Base-by-base conservation (phyloP, 2,329 filamentous ascomycete genomes). In the Phialophora expanda region DNA sequence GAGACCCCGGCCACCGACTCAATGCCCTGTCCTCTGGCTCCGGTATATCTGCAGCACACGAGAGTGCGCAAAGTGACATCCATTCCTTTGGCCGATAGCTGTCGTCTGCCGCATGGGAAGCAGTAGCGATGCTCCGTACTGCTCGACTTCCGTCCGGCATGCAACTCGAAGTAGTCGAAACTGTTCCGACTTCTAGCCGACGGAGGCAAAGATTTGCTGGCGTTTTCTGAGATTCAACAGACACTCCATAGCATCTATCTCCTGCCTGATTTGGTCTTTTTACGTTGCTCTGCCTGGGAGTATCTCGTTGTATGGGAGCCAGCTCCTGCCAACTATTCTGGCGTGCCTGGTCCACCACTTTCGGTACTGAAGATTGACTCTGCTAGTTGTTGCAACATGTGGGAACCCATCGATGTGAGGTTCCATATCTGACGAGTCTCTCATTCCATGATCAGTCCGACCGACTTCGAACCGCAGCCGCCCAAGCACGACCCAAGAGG, bases 231-330 rank as follows among this genome's bases (percentile, higher is more conserved):
- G 62, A 69, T 66, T 66, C 62, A 69, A 60, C 62, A 71, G 69
- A 71, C 65, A 70, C 69, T 70, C 58, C 62, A 66, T 64, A 69
- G 68, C 69, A 70, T 69, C 67, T 71, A 71, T 70, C 66, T 70
- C 67, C 69, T 70, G 69, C 65, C 68, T 70, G 68, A 64, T 44
- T 66, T 62, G 65, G 30, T 34, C 51, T 51, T 66, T 66, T 68
- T 70, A 68, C 65, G 69, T 65, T 71, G 69, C 77, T 79, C 64
- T 82, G 82, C 74, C 85, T 88, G 88, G 86, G 82, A 87, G 86
- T 86, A 85, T 87, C 86, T 87, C 85, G 85, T 87, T 87, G 86
- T 86, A 85, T 84, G 84, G 80, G 79, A 82, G 80, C 76, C 76
- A 75, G 77, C 75, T 77, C 76, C 79, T 81, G 57, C 61, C 56